phyloP scores from a whole-genome alignment of 2,329 filamentous ascomycete genomes.

The Alternaria consortialis region DNA sequence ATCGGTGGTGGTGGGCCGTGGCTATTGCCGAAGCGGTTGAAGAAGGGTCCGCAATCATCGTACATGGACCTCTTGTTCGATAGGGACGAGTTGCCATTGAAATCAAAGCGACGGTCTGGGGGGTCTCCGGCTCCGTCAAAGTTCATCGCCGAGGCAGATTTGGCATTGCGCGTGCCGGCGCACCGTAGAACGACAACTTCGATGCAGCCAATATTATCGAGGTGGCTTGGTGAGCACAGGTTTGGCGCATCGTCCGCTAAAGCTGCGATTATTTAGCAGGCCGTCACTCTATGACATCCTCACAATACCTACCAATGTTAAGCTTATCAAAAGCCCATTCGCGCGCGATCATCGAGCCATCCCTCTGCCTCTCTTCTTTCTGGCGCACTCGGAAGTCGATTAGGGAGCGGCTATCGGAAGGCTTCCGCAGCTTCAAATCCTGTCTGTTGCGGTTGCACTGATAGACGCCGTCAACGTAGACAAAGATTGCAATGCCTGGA shows the following conservation, averaged over 20 bases:
- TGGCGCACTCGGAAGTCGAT: constrained; percentile 62
- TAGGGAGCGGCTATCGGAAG: constrained; percentile 45
- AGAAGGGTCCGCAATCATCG: constrained; percentile 27
- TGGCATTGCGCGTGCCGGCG: constrained; percentile 36
- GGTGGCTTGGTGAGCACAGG: constrained; percentile 40
- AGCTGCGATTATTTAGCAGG: constrained; percentile 39
- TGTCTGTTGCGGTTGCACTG: constrained; percentile 65
- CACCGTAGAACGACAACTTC: constrained; percentile 60
- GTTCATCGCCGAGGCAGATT: constrained; percentile 33
- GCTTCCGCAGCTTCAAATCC: constrained; percentile 48
- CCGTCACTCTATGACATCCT: rapidly evolving
- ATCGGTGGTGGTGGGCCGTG: constrained; percentile 13
- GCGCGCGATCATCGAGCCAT: constrained; percentile 60
- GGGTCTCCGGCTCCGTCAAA: constrained; percentile 41
- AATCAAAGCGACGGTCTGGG: constrained; percentile 20
- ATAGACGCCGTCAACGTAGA: constrained; percentile 66
- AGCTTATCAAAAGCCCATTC: constrained; percentile 64
- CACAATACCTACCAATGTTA: constrained; percentile 54
- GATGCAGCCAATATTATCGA: constrained; percentile 57
- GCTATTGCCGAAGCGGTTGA: background rate
- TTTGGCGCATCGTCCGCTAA: constrained; percentile 50
- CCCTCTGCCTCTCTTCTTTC: constrained; percentile 60
- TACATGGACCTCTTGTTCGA: constrained; percentile 12
- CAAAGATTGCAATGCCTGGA: constrained; percentile 62
- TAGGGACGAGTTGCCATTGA: constrained; percentile 22